These are phyloP conservation scores for Paramecium primaurelia DNA, from an alignment of 73 alveolate species.

Conservation along the genomic window DNA sequence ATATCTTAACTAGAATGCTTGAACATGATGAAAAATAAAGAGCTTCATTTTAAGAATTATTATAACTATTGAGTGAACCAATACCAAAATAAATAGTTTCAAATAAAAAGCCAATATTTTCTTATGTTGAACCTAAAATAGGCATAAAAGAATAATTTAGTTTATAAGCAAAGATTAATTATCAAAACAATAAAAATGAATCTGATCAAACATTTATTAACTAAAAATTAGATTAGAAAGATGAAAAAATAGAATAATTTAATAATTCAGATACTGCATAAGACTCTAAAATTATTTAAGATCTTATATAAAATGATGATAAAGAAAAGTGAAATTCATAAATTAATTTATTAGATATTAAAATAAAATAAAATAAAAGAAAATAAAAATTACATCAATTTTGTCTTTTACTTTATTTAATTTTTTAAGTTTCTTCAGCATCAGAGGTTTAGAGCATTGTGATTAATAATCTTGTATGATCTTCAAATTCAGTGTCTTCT, in stretches of 20 bases:
- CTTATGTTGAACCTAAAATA: background rate
- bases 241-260: background rate
- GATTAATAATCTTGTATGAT: background rate
- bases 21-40: conserved; percentile 25
- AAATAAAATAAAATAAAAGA: background rate
- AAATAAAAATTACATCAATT: background rate
- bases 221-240: background rate
- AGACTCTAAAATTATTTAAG: background rate
- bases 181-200: background rate
- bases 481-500: background rate
- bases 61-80: background rate
- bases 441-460: background rate
- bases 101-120: background rate
- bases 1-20: background rate
- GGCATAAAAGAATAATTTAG: background rate
- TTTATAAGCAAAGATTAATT: background rate
- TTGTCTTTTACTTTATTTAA: background rate
- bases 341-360: background rate
- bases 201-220: background rate
- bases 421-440: background rate
- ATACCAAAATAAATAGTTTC: background rate
- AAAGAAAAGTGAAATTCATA: background rate
- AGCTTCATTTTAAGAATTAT: background rate
- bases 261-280: background rate
- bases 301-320: background rate